phyloP scores from a whole-genome alignment of 2,329 filamentous ascomycete genomes.

The Pseudogymnoascus sp. region DNA sequence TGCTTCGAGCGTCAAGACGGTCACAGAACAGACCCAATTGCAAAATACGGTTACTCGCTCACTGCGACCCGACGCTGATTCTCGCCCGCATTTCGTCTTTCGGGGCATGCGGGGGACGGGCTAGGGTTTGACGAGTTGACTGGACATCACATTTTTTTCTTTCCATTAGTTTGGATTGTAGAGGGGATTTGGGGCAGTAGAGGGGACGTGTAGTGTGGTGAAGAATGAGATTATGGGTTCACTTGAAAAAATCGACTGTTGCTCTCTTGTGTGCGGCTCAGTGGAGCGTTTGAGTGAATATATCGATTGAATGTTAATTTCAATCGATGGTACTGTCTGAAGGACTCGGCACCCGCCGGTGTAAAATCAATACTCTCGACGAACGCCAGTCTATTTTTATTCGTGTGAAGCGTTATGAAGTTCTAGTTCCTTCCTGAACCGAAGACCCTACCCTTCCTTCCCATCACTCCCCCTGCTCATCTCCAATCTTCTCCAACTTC shows the following conservation, averaged over 20 bases:
- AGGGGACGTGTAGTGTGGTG: constrained; percentile 25
- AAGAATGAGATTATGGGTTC: constrained; percentile 45
- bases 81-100: constrained; percentile 29
- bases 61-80: constrained; percentile 37
- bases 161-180: background rate
- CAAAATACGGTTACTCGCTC: constrained; percentile 51
- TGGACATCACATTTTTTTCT: constrained; percentile 24
- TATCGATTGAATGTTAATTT: background rate
- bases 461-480: constrained; percentile 56
- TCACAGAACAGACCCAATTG: constrained; percentile 58
- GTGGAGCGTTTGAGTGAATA: background rate
- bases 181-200: constrained; percentile 12
- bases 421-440: background rate
- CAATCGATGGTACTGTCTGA: background rate
- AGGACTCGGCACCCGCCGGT: background rate
- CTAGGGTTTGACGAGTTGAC: constrained; percentile 29
- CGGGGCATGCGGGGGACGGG: constrained; percentile 38
- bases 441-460: background rate
- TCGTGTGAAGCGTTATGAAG: background rate
- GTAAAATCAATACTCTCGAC: background rate
- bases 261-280: background rate
- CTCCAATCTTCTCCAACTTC: constrained; percentile 89
- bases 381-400: background rate
- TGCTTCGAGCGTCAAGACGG: constrained; percentile 28
- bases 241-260: background rate